Conservation (phyloP, 352 stramenopile species). For the Globisporangium cylindrosporum region DNA sequence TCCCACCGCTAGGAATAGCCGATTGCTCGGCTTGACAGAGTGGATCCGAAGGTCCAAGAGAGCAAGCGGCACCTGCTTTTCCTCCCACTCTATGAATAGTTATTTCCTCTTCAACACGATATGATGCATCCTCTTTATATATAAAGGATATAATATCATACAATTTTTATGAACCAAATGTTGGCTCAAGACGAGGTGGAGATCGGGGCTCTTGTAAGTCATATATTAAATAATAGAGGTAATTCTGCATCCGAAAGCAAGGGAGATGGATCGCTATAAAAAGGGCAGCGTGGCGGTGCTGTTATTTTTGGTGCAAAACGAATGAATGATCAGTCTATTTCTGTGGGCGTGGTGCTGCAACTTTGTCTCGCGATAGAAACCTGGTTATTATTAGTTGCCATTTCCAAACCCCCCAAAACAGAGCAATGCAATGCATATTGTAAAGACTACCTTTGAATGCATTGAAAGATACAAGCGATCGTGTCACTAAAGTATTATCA, state of each 20-base stretch:
- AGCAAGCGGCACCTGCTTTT: not conserved
- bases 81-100: slow-evolving; percentile 3
- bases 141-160: not conserved
- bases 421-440: too few relatives aligned
- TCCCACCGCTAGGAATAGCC: slow-evolving; percentile 1
- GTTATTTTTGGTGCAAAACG: not conserved
- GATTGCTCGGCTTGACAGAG: not conserved
- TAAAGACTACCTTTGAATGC: too few relatives aligned
- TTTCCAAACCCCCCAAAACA: too few relatives aligned
- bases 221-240: not conserved
- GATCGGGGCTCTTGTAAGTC: not conserved
- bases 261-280: not conserved
- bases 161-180: not conserved
- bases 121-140: not conserved
- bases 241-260: not conserved
- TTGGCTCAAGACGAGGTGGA: not conserved
- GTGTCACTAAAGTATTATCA: not conserved
- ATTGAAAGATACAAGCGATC: not conserved
- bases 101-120: not conserved
- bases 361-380: not conserved
- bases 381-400: too few relatives aligned
- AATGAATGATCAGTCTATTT: slow-evolving; percentile 2
- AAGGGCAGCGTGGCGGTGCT: not conserved
- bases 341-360: not conserved
- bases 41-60: not conserved